Base-by-base conservation (phyloP, 2,329 filamentous ascomycete genomes). In the Capronia americana region DNA sequence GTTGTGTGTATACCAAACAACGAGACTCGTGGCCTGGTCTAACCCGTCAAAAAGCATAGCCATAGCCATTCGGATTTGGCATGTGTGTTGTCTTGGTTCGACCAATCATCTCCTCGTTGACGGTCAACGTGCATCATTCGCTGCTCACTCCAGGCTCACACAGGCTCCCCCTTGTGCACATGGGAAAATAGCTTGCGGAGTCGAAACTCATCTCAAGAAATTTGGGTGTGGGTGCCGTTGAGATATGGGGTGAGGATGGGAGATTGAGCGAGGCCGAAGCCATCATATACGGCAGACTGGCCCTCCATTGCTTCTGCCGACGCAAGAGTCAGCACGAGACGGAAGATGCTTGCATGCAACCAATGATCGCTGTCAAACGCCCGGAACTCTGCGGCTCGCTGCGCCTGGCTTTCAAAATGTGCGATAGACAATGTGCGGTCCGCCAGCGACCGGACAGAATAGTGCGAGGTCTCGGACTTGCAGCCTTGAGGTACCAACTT, bases 1-100 rank as follows among this genome's bases (percentile, higher is more conserved):
- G 34, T 20, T 20, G n/a, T 50, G 44, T 48, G 54, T 64, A 58
- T 64, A 64, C 61, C 61, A 64, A 64, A 64, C 54, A 58, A 51
- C 55, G 30, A 64, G 28, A 46, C 61, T 51, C 61, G 61, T 58
- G 61, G 46, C 55, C 55, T 34, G 3, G 26, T 4, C 11, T 53
- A 53, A 53, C 48, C 48, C 26, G 48, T 53, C 26, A 20, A 4
- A 7, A 11, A 4, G 14, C 44, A 20, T 48, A 17, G 44, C 20
- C 20, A 26, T 51, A 23, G 24, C 8, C 8, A 17, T 26, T 51
- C 34, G 34, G 28, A 23, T 34, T 34, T 48, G 24, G 38, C 55
- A 58, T 44, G 46, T 59, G 54, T 64, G 46, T 34, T 24, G 61
- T 59, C 11, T 48, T 30, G 44, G 26, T 44, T 44, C 54, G 24